Conservation (phyloP, 83 land plant species). For the Larix sibirica region DNA sequence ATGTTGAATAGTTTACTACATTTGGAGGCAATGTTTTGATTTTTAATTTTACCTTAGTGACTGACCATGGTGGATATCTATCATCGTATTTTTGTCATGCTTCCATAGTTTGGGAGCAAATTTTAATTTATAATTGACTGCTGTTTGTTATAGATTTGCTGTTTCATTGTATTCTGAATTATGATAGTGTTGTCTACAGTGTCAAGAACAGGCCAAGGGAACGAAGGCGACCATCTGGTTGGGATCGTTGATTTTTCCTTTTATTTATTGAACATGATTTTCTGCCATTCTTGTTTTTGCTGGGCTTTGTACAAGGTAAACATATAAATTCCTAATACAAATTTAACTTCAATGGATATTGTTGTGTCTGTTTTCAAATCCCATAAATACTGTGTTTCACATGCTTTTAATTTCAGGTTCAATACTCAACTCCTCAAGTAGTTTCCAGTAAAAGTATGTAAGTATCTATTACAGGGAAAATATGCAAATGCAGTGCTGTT, state of each 20-base stretch:
- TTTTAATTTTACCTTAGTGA: not conserved
- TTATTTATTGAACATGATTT: too few relatives aligned
- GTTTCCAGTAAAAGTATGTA: too few relatives aligned
- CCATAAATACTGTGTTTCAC: too few relatives aligned
- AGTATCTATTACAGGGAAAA: too few relatives aligned
- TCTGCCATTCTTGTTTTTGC: too few relatives aligned
- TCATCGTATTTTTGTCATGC: not conserved
- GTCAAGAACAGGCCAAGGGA: slow-evolving; percentile 62
- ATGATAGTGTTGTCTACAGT: slow-evolving; percentile 29
- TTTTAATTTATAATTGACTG: not conserved
- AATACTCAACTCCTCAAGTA: too few relatives aligned
- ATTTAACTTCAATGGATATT: too few relatives aligned
- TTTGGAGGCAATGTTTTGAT: slow-evolving; percentile 21
- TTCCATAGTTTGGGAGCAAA: not conserved
- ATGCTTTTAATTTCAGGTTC: too few relatives aligned
- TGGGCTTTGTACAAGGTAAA: too few relatives aligned
- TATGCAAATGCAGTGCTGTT: too few relatives aligned
- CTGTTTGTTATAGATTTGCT: not conserved
- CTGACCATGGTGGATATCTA: not conserved
- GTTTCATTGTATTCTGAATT: slow-evolving; percentile 5
- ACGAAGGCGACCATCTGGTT: slow-evolving; percentile 78
- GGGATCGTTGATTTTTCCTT: slow-evolving; percentile 52
- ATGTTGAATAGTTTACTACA: not conserved
- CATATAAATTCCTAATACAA: too few relatives aligned
- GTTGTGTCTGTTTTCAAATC: too few relatives aligned